Evolutionary conservation across 1,284 basidiomycete genomes (phyloP), one percentile per base, ranked within the genome.

Genomic region (Cutaneotrichosporon sp.): DNA sequence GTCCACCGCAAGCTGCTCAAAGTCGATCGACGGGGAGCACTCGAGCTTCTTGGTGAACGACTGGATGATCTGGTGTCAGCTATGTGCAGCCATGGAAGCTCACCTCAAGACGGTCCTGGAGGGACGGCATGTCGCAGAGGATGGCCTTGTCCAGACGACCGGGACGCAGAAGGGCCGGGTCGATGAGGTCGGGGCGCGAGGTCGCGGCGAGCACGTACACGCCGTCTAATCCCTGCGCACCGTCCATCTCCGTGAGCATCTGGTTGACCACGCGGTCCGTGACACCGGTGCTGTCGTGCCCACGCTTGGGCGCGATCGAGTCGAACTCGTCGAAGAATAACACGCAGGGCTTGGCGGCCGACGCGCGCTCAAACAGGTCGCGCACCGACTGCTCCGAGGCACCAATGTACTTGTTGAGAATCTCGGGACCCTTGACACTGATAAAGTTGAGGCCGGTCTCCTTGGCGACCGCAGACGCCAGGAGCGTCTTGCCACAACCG

Each of bases 281-380:
- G 10, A 99, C 97, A 52, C 97, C 97, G 0, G 97, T 99, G 65
- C 92, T 95, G 76, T 99, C 97, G 75, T 99, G 97, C 1, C 97
- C 97, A 85, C 95, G 85, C 76, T 97, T 97, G 0, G 95, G 95
- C 7, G 95, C 97, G 62, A 99, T 97, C 3, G 95, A 94, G 75
- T 99, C 97, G 72, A 99, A 99, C 79, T 99, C 97, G 76, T 99
- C 97, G 73, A 99, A 99, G 83, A 99, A 99, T 53, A 99, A 81
- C 9, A 99, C 89, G 77, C 97, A 99, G 0, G 97, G 97, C 79
- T 97, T 97, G 18, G 97, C 97, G 2, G 94, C 90, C 64, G 89
- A 89, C 0, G 97, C 97, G 42, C 95, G 84, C 68, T 98, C 95
- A 68, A 99, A 99, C 38, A 99, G 81, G 73, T 99, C 95, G 53